Base-by-base conservation (phyloP, 805 yeast species). In the Wickerhamomyces silvicola region DNA sequence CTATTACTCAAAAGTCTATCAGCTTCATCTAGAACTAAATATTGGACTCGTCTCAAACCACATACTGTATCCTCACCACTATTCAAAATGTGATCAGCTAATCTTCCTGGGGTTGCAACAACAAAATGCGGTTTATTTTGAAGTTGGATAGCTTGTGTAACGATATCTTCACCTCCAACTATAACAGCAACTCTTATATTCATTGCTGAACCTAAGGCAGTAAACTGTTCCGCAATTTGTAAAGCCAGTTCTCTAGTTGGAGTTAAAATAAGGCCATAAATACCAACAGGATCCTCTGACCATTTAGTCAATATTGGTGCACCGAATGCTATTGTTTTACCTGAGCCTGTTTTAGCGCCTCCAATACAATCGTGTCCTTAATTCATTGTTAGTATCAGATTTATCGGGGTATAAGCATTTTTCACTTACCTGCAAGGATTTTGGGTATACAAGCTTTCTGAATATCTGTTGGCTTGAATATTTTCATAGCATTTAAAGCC, bases 291-390 rank as follows among this genome's bases (percentile, higher is more conserved):
- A 54, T 92, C 97, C 43, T 80, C 82, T 0, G 97, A 83, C 96
- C 97, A 92, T 50, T 81, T 70, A 1, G 94, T 76, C 35, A 92
- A 64, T 85, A 92, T 90, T 2, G 98, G 98, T n/a, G 86, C 94
- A 1, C 90, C 97, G 68, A 92, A 92, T 1, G 97, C 96, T 15
- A 92, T 78, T 2, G 98, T 92, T 55, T 92, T 92, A 72, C 98
- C 98, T 12, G 94, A 81, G 59, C 98, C 98, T 0, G 98, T 92
- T 56, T 83, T 83, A 20, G 98, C 98, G 26, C 98, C 98, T 31
- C 98, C 99, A 32, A 92, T 90, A 59, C 96, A 88, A 56, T 88
- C 95, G 45, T 78, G 72, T 7, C 94, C 60, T 7, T 8, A 5
- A 32, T 22, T 23, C 21, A 26, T 25, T 4, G 7, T 11, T 6